Conservation (phyloP, 129 eudicot genomes). For the Apium graveolens region DNA sequence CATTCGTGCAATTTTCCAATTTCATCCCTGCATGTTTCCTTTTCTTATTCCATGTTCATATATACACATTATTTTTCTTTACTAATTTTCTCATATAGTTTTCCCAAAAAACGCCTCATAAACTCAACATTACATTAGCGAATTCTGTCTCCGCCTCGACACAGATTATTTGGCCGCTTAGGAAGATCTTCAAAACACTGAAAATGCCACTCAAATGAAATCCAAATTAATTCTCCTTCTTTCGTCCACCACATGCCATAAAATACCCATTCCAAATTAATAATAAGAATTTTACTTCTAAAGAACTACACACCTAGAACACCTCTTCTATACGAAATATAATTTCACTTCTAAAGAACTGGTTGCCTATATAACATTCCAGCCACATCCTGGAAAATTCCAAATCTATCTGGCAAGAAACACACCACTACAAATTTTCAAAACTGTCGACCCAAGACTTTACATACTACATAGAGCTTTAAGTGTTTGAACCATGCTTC, state of each 20-base stretch:
- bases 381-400: neutral
- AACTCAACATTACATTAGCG: neutral
- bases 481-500: neutral
- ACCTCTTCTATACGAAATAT: neutral
- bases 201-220: neutral
- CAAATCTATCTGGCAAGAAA: neutral
- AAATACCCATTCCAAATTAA: neutral
- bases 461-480: neutral
- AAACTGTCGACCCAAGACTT: neutral
- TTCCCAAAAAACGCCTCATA: neutral
- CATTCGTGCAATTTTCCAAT: neutral
- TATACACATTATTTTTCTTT: neutral
- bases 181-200: neutral
- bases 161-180: neutral
- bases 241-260: neutral
- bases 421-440: neutral
- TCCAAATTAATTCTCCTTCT: neutral
- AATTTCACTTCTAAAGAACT: neutral
- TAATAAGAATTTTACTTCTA: neutral
- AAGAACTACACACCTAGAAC: neutral
- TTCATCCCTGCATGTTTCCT: neutral
- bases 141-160: neutral
- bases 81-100: neutral
- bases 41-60: neutral
- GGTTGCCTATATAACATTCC: neutral